Evolutionary conservation across 192 early-diverging fungal species (phyloP), one percentile per base, ranked within the genome.

Genomic region (Ambispora gerdemannii): DNA sequence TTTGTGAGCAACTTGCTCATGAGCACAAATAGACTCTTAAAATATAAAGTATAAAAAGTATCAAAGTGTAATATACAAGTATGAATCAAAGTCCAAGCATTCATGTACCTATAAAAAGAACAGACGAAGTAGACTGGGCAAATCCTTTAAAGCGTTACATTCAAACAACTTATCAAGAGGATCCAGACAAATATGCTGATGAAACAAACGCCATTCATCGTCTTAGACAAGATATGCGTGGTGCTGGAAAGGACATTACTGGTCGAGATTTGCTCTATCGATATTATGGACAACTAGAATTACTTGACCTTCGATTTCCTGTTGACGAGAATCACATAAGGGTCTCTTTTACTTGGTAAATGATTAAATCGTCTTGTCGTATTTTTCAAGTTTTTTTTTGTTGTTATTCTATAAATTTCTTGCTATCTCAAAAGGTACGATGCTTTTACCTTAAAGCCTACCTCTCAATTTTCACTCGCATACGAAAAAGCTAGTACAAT

Each of bases 401-500:
- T 43, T 43, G 6, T 43, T 10, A 10, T 43, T 15, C 53, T 27
- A 4, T 20, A 13, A 56, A n/a, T 67, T 24, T 50, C 17, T n/a
- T n/a, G n/a, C n/a, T n/a, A n/a, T n/a, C n/a, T n/a, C n/a, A 30
- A 28, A 67, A 81, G 81, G 83, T 81, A 87, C 25, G 97, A 99
- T 67, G 91, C 94, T 10, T 99, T 99, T 75, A 91, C 86, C 22
- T 76, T 75, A 32, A 86, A 91, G 66, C 76, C 80, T 10, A 88
- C 91, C 27, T 86, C 92, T 34, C 97, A 99, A 74, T 89, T 86
- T 77, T 95, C 97, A 8, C 84, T 97, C 68, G 97, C 97, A 1
- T 99, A 94, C 76, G 97, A 99, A 72, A 98, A 98, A 80, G 97
- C 95, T 0, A 92, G 90, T 75, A 86, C 91, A 10, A 90, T 99